Conservation (phyloP, 345 rosid genomes). For the Citropsis articulata region DNA sequence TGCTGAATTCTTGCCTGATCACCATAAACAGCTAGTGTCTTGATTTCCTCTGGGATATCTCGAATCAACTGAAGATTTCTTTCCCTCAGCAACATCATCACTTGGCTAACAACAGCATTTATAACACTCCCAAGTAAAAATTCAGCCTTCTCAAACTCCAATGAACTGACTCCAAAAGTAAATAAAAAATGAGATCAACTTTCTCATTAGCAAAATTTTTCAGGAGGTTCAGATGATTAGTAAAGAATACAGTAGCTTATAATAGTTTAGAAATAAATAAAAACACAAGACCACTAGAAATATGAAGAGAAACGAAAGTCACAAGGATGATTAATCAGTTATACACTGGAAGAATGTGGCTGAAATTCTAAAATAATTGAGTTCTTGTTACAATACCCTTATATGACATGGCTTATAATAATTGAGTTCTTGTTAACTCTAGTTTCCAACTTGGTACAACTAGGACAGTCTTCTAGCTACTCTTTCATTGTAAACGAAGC, state of each 20-base stretch:
- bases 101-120: constrained; percentile 97
- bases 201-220: constrained; percentile 18
- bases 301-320: neutral
- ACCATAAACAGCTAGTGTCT: constrained; percentile 74
- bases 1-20: constrained; percentile 94
- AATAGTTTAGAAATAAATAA: neutral
- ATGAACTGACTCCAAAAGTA: constrained; percentile 43
- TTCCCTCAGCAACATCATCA: constrained; percentile 69
- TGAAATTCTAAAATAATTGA: neutral
- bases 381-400: neutral
- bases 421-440: neutral
- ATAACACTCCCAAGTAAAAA: constrained; percentile 83
- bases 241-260: neutral
- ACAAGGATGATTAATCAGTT: neutral
- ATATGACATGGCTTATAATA: neutral
- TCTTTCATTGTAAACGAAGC: neutral
- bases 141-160: constrained; percentile 76
- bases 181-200: constrained; percentile 13
- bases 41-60: constrained; percentile 92
- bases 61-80: constrained; percentile 84
- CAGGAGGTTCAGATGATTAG: neutral
- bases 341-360: neutral
- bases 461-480: neutral
- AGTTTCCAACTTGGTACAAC: neutral
- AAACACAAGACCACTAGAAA: neutral